Evolutionary conservation across 257 asterid genomes (phyloP).

Genomic region (Ilex asprella): DNA sequence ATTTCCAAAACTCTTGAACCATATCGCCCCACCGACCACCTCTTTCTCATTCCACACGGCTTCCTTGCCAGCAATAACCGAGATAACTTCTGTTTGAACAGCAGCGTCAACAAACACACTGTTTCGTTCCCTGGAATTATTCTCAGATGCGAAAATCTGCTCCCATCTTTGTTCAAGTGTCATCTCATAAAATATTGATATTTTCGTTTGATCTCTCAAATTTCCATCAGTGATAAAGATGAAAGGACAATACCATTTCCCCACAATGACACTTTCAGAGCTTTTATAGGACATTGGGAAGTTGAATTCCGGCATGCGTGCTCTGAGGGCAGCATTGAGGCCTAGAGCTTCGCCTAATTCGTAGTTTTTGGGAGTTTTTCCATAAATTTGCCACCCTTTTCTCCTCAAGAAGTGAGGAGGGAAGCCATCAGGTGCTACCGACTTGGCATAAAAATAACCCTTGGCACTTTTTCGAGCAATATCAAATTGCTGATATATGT

Average conservation of each 20-base stretch:
- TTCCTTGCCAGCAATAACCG: neutral
- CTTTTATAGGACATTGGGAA: neutral
- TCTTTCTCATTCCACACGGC: neutral
- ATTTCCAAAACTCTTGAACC: neutral
- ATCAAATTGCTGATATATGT: neutral
- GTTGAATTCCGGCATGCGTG: constrained; percentile 4
- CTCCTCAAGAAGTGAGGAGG: constrained; percentile 18
- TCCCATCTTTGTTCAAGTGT: neutral
- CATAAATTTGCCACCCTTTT: constrained; percentile 11
- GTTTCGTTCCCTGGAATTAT: neutral
- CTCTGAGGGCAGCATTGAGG: constrained; percentile 8
- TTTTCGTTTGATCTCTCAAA: neutral
- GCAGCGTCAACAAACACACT: neutral
- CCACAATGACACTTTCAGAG: neutral
- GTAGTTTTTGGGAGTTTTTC: constrained; percentile 13
- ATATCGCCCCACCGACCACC: neutral
- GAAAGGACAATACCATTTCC: neutral
- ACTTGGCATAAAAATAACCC: constrained; percentile 10
- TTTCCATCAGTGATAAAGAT: neutral
- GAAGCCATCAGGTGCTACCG: constrained; percentile 8
- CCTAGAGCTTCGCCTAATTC: constrained; percentile 15
- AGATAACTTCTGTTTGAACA: neutral
- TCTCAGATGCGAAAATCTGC: neutral
- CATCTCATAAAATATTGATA: neutral
- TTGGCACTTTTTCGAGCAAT: neutral